These are phyloP conservation scores for Arxiozyma telluris DNA, from an alignment of 1,139 yeast genomes.

Conservation along the genomic window DNA sequence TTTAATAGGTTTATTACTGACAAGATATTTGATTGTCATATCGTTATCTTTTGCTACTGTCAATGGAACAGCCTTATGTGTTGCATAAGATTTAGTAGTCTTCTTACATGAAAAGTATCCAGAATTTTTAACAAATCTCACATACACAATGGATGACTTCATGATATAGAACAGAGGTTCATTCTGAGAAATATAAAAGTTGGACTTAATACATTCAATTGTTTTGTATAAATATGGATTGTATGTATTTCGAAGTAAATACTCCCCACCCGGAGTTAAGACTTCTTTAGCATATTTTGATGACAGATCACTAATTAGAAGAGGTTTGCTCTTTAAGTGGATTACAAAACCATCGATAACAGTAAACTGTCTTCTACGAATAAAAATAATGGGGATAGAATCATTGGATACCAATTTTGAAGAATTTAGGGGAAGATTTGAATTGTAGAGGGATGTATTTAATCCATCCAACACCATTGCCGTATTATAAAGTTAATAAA, in stretches of 20 bases:
- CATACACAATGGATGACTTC: not conserved
- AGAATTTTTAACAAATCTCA: not conserved
- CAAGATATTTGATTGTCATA: not conserved
- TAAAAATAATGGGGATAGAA: not conserved
- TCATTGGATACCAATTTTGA: not conserved
- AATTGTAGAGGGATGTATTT: too few relatives aligned
- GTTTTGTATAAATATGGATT: not conserved
- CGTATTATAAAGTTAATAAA: too few relatives aligned
- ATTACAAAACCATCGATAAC: not conserved
- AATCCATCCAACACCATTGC: too few relatives aligned
- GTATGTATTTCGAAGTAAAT: not conserved
- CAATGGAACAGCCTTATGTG: not conserved
- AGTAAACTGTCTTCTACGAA: not conserved
- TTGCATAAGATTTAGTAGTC: not conserved
- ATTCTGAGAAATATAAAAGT: not conserved
- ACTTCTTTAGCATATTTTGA: not conserved
- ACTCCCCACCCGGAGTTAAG: conserved; percentile 2
- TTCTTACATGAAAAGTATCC: not conserved
- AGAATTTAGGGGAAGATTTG: not conserved
- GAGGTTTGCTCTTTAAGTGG: not conserved
- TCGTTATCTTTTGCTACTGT: not conserved
- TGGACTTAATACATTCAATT: not conserved
- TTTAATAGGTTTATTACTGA: not conserved
- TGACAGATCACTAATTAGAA: not conserved
- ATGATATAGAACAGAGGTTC: not conserved